A percentile compares a stretch with the other conserved stretches of the same genome.
phyloP scores from a whole-genome alignment of 768 basidiomycete genomes.

The Clathrus columnatus region DNA sequence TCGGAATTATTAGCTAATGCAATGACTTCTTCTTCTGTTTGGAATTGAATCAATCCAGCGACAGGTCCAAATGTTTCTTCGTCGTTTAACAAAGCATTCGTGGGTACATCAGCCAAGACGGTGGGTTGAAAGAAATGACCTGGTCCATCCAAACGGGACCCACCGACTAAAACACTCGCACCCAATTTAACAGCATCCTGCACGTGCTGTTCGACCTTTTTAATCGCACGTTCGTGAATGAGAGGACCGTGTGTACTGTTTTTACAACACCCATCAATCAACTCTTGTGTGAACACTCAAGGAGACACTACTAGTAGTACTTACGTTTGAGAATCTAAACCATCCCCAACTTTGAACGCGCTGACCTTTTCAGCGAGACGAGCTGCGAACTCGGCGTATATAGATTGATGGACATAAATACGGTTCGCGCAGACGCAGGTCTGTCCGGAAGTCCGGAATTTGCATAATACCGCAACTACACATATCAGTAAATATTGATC shows the following conservation, averaged over 20 bases:
- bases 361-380: slow-evolving; percentile 78
- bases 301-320: slow-evolving; percentile 18
- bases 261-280: background rate
- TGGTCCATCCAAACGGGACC: slow-evolving; percentile 49
- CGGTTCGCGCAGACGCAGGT: slow-evolving; percentile 86
- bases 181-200: slow-evolving; percentile 80
- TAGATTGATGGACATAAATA: slow-evolving; percentile 83
- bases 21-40: slow-evolving; percentile 90
- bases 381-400: slow-evolving; percentile 90
- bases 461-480: slow-evolving; percentile 61
- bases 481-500: background rate
- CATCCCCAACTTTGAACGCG: slow-evolving; percentile 81
- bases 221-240: slow-evolving; percentile 77
- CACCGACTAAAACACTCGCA: slow-evolving; percentile 86
- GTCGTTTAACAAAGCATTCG: slow-evolving; percentile 48
- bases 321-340: slow-evolving; percentile 68
- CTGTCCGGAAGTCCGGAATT: slow-evolving; percentile 76
- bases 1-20: slow-evolving; percentile 74
- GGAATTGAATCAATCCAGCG: slow-evolving; percentile 80
- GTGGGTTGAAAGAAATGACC: slow-evolving; percentile 80
- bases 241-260: slow-evolving; percentile 90
- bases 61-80: slow-evolving; percentile 98
- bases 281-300: background rate
- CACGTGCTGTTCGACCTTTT: slow-evolving; percentile 81
- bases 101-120: slow-evolving; percentile 76